A percentile compares a stretch with the other conserved stretches of the same genome.
Conservation (phyloP, 129 eudicot genomes). For the Solidago caesia region DNA sequence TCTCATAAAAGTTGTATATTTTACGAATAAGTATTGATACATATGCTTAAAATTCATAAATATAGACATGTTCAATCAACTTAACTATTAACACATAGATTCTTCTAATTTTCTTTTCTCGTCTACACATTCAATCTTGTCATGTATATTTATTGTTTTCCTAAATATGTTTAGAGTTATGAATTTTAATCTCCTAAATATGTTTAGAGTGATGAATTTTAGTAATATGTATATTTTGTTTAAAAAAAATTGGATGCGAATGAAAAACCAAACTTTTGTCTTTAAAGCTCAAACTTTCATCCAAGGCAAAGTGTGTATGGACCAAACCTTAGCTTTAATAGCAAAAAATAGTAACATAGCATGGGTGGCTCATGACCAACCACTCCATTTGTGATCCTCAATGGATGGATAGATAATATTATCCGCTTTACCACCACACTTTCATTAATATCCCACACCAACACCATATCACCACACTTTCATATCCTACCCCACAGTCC, state of each 20-base stretch:
- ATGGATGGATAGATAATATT: constrained; percentile 30
- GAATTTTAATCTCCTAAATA: too few species aligned
- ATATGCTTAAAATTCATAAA: too few species aligned
- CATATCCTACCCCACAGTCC: not conserved
- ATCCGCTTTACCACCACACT: constrained; percentile 15
- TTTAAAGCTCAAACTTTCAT: not conserved
- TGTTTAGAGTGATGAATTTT: too few species aligned
- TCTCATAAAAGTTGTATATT: too few species aligned
- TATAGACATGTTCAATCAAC: too few species aligned
- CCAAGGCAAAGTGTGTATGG: constrained; percentile 7
- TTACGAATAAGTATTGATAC: too few species aligned
- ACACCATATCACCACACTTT: constrained; percentile 13
- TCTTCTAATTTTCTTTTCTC: too few species aligned
- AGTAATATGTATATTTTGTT: not conserved
- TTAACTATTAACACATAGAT: too few species aligned
- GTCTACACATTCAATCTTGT: too few species aligned
- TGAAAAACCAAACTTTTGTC: not conserved
- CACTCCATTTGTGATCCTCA: constrained; percentile 11
- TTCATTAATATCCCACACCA: constrained; percentile 11
- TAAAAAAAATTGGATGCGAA: not conserved
- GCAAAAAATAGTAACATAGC: constrained; percentile 23
- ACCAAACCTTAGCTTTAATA: constrained; percentile 24
- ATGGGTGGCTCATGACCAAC: constrained; percentile 11
- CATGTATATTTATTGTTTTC: too few species aligned
- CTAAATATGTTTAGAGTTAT: too few species aligned